phyloP scores from a whole-genome alignment of 352 stramenopile genomes.

The Phytophthora citrophthora region DNA sequence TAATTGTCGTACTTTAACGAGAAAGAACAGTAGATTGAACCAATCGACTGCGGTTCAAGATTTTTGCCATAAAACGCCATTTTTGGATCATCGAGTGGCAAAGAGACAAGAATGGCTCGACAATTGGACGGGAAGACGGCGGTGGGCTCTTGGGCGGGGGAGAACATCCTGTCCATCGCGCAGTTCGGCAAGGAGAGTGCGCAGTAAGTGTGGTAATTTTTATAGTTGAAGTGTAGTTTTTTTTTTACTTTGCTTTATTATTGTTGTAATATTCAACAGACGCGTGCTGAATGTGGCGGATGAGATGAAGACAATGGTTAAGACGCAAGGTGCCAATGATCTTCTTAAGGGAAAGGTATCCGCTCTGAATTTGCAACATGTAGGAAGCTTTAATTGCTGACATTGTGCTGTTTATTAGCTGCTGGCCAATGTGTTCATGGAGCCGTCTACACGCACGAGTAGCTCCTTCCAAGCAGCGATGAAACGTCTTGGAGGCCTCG shows the following conservation, averaged over 20 bases:
- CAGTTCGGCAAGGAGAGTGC: slow-evolving; percentile 81
- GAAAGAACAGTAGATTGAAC: neutral
- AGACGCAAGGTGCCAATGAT: slow-evolving; percentile 69
- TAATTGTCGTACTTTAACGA: slow-evolving; percentile 1
- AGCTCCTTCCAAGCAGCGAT: slow-evolving; percentile 99
- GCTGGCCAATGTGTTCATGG: slow-evolving; percentile 98
- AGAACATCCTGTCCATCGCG: slow-evolving; percentile 81
- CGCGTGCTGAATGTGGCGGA: slow-evolving; percentile 77
- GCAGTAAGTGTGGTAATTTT: slow-evolving; percentile 43
- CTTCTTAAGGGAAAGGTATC: slow-evolving; percentile 85
- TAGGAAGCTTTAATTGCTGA: neutral
- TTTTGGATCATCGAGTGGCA: slow-evolving; percentile 6
- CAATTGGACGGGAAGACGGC: slow-evolving; percentile 67
- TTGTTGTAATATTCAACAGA: slow-evolving; percentile 31
- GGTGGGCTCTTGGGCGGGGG: slow-evolving; percentile 64
- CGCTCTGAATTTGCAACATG: neutral
- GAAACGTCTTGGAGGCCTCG: slow-evolving; percentile 95
- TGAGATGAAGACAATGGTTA: slow-evolving; percentile 87
- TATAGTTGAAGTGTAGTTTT: neutral
- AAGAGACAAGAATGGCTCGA: slow-evolving; percentile 27
- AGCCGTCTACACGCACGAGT: slow-evolving; percentile 97
- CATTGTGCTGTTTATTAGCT: slow-evolving; percentile 52
- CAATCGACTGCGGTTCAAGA: too few relatives aligned
- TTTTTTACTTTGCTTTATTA: neutral
- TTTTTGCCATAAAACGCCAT: neutral